Evolutionary conservation across 768 basidiomycete genomes (phyloP).

Genomic region (Leccinum ochraceum): DNA sequence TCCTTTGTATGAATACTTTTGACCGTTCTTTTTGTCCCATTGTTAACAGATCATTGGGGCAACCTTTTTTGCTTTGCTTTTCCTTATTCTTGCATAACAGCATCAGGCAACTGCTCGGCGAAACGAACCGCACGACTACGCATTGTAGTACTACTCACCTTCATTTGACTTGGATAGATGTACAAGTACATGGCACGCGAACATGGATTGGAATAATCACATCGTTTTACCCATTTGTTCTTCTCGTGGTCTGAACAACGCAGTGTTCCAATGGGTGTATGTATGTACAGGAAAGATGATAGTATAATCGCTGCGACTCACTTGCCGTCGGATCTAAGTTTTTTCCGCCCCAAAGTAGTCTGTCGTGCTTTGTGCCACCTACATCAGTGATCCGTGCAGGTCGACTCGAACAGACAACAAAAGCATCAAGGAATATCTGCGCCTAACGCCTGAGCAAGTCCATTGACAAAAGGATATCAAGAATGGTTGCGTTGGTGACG

Average conservation of each 20-base stretch:
- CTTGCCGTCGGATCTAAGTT: too few species aligned
- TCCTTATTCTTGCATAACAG: background rate
- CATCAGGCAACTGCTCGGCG: background rate
- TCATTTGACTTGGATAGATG: constrained; percentile 19
- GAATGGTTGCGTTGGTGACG: background rate
- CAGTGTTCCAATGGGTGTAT: constrained; percentile 59
- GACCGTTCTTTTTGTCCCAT: constrained; percentile 8
- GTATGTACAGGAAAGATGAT: too few species aligned
- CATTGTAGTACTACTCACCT: constrained; percentile 29
- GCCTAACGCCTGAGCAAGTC: background rate
- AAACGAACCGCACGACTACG: constrained; percentile 18
- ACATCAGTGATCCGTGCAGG: too few species aligned
- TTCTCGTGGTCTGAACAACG: too few species aligned
- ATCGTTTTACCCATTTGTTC: background rate
- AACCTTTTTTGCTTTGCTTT: too few species aligned
- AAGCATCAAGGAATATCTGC: background rate
- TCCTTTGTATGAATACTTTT: constrained; percentile 16
- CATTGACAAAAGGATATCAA: constrained; percentile 6
- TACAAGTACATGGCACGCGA: background rate
- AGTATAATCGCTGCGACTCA: too few species aligned
- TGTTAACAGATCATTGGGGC: background rate
- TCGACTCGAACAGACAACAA: constrained; percentile 46
- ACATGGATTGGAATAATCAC: constrained; percentile 4
- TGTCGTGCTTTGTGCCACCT: too few species aligned
- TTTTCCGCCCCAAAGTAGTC: too few species aligned